These are phyloP conservation scores for Coriaria nepalensis DNA, from an alignment of 306 rosid genomes.

Conservation along the genomic window DNA sequence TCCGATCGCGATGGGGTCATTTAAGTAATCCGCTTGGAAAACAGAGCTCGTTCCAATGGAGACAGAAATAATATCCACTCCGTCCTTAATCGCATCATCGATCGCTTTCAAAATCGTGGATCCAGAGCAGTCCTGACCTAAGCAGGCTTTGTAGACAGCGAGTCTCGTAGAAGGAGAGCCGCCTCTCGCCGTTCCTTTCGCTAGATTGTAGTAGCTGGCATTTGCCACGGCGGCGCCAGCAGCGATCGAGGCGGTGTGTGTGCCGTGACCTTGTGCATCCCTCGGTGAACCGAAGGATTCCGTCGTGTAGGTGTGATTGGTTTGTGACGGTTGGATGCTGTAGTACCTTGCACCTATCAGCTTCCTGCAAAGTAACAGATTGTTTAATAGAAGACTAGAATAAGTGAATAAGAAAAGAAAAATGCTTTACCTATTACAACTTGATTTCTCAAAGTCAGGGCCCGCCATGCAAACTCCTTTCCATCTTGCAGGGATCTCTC, in stretches of 20 bases:
- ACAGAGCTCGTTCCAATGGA: conserved; percentile 64
- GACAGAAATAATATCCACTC: conserved; percentile 79
- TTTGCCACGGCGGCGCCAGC: conserved; percentile 48
- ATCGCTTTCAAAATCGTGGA: conserved; percentile 65
- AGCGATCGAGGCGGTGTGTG: conserved; percentile 79
- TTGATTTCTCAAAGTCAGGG: conserved; percentile 59
- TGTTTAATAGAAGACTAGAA: background rate
- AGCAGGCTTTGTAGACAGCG: conserved; percentile 72
- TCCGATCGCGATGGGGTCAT: conserved; percentile 83
- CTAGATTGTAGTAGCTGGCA: conserved; percentile 74
- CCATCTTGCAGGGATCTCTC: conserved; percentile 73
- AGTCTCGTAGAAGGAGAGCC: conserved; percentile 66
- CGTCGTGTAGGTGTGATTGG: conserved; percentile 21
- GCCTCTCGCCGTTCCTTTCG: conserved; percentile 69
- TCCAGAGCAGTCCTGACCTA: conserved; percentile 64
- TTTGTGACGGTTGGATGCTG: conserved; percentile 9
- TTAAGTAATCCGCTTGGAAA: conserved; percentile 48
- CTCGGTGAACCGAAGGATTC: conserved; percentile 52
- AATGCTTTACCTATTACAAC: conserved; percentile 75
- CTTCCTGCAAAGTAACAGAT: conserved; percentile 34
- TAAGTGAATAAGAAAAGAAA: background rate
- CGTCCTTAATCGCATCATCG: conserved; percentile 84
- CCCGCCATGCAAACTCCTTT: conserved; percentile 85
- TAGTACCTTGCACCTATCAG: conserved; percentile 94
- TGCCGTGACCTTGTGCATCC: conserved; percentile 75